Conservation (phyloP, 1,139 yeast species). For the Hansenula anomala region DNA sequence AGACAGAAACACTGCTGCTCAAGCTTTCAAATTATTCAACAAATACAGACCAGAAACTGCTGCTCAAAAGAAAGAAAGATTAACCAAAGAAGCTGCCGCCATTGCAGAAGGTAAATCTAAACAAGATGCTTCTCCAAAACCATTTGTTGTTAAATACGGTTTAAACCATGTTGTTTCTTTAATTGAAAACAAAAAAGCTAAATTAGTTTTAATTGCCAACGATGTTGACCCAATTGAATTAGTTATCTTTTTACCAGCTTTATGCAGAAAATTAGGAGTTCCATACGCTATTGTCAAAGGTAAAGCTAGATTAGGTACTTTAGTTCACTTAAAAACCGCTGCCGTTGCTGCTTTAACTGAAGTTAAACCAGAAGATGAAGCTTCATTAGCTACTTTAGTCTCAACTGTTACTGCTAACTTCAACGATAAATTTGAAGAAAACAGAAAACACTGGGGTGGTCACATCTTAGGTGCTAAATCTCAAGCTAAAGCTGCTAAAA, state of each 20-base stretch:
- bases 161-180: conserved; percentile 96
- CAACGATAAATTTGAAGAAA: conserved; percentile 87
- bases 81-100: conserved; percentile 98
- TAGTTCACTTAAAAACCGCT: conserved; percentile 94
- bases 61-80: conserved; percentile 98
- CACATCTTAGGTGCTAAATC: conserved; percentile 96
- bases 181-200: conserved; percentile 97
- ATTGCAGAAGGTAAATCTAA: conserved; percentile 96
- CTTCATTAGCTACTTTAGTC: conserved; percentile 86
- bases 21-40: conserved; percentile 93
- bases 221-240: conserved; percentile 98
- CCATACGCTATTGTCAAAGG: conserved; percentile 98
- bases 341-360: conserved; percentile 96
- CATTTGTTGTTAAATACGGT: conserved; percentile 94
- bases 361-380: conserved; percentile 87
- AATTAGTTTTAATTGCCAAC: conserved; percentile 93
- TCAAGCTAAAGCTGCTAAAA: conserved; percentile 64
- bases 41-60: conserved; percentile 97
- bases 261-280: conserved; percentile 98
- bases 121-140: conserved; percentile 94
- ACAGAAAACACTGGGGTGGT: conserved; percentile 99
- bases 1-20: conserved; percentile 98
- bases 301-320: conserved; percentile 96
- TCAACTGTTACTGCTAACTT: conserved; percentile 93
- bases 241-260: conserved; percentile 95